Base-by-base conservation (phyloP, 169 alveolate genomes). In the Cryptosporidium canis region DNA sequence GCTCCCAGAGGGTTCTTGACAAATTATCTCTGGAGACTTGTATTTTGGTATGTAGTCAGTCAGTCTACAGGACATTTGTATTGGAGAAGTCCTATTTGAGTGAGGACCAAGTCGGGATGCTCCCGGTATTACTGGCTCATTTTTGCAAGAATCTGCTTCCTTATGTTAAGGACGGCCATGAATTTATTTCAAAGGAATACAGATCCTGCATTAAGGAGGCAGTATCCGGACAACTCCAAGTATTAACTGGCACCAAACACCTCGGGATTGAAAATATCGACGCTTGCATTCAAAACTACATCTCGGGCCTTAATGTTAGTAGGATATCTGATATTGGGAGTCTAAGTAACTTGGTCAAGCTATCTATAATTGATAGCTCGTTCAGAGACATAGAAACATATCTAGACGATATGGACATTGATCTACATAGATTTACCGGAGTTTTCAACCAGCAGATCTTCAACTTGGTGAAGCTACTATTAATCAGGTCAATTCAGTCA, bases 11-110 rank as follows among this genome's bases (percentile, higher is more conserved):
- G 53, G 12, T 67, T n/a, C 37, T 51, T n/a, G 61, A 51, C 11
- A 70, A 70, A 51, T 35, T 70, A 51, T 70, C 84, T 27, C 11
- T 48, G 24, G 67, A 51, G 6, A 70, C 84, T 48, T 70, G 68
- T 16, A 48, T 70, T 18, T 37, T 55, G 29, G 66, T 70, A 51
- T 70, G 84, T n/a, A 35, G 65, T 14, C 67, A 51, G n/a, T 18
- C 55, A 16, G 35, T 70, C 18, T 55, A 70, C 43, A 48, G 68
- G n/a, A 11, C 21, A 48, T 70, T 29, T 53, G 33, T 31, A 18
- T 16, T 70, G 14, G 84, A 70, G 8, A 70, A 70, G 12, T 55
- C 41, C 2, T 35, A 31, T 31, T 18, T 70, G 48, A 70, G 41
- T 11, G 43, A 55, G 7, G 21, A 53, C 3, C 66, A 70, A 33